These are phyloP conservation scores for Metarhizium humberi DNA, from an alignment of 2,329 filamentous ascomycete genomes.

Conservation along the genomic window DNA sequence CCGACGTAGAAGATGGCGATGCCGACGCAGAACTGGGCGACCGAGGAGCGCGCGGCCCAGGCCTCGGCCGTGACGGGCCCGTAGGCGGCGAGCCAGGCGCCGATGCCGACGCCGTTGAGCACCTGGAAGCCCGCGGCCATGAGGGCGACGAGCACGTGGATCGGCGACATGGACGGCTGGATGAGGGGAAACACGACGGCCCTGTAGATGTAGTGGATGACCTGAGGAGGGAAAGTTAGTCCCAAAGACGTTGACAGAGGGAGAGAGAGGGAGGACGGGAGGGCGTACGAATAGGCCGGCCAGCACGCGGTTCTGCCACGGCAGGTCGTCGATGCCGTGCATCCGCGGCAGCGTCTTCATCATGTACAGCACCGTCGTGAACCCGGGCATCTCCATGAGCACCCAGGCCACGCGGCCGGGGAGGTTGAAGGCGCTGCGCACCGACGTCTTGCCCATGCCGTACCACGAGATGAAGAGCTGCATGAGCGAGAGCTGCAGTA, in stretches of 20 bases:
- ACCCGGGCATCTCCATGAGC: conserved; percentile 76
- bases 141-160: conserved; percentile 60
- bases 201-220: conserved; percentile 85
- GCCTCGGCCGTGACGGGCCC: conserved; percentile 52
- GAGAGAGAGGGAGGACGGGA: neutral
- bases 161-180: conserved; percentile 87
- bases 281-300: conserved; percentile 52
- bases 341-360: conserved; percentile 58
- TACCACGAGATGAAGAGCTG: conserved; percentile 80
- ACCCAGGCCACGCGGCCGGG: conserved; percentile 83
- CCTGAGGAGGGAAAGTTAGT: conserved; percentile 25
- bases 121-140: conserved; percentile 67
- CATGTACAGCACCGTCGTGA: conserved; percentile 69
- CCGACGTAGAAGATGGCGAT: conserved; percentile 68
- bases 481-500: conserved; percentile 51
- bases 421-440: conserved; percentile 67
- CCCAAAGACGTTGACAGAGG: neutral
- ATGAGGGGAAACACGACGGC: conserved; percentile 74
- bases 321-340: conserved; percentile 49
- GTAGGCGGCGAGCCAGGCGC: conserved; percentile 75
- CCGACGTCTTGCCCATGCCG: conserved; percentile 86
- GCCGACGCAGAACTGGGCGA: conserved; percentile 48
- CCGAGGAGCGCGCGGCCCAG: conserved; percentile 32
- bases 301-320: conserved; percentile 71
- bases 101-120: conserved; percentile 68